These are phyloP conservation scores for Ulmus americana DNA, from an alignment of 331 rosid genomes.

Conservation along the genomic window DNA sequence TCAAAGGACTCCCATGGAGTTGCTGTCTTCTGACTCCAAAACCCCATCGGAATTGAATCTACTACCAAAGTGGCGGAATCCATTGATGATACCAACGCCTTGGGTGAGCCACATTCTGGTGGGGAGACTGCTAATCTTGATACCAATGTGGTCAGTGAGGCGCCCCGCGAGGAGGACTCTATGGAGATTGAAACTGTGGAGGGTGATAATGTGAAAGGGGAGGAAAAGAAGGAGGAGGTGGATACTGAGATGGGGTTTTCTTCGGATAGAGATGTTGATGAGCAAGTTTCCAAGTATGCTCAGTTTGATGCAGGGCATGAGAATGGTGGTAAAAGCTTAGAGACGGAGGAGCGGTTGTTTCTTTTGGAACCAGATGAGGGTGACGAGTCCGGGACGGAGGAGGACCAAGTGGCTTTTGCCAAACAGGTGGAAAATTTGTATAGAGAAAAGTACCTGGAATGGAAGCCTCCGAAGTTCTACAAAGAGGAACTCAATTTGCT, in stretches of 20 bases:
- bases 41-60: no score
- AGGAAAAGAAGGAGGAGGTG: conserved; percentile 12
- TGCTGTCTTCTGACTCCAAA: no score
- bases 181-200: conserved; percentile 20
- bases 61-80: no score
- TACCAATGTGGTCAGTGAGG: neutral
- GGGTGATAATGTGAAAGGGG: conserved; percentile 10
- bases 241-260: conserved; percentile 17
- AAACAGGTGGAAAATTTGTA: conserved; percentile 20
- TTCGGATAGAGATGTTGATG: conserved; percentile 8
- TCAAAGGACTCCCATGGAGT: no score
- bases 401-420: conserved; percentile 18
- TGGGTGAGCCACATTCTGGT: neutral
- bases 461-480: conserved; percentile 25
- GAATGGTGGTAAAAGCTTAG: conserved; percentile 10
- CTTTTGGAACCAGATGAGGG: conserved; percentile 14
- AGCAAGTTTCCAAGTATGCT: conserved; percentile 5
- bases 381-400: conserved; percentile 20
- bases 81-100: neutral
- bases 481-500: conserved; percentile 27
- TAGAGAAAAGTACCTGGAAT: conserved; percentile 20
- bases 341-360: conserved; percentile 1
- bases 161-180: conserved; percentile 7
- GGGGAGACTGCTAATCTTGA: conserved; percentile 7
- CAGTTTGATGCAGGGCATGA: conserved; percentile 23